Percentiles rank a stretch among this genome's conserved stretches.
phyloP scores from a whole-genome alignment of 108 stramenopile species.

The Pseudonitzschia pungens region DNA sequence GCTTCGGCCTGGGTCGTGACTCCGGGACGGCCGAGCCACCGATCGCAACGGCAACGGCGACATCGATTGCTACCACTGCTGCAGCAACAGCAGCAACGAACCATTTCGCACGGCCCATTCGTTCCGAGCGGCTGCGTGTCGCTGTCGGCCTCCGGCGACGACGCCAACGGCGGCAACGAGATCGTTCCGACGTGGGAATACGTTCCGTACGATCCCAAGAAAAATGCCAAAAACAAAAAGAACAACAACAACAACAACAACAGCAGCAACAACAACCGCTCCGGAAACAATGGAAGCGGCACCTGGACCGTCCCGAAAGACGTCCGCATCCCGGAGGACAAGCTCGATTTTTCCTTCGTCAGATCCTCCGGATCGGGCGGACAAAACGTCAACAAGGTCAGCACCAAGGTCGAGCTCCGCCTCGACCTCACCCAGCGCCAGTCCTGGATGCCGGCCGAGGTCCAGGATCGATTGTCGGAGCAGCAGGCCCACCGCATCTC shows the following conservation, averaged over 20 bases:
- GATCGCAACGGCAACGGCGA: too few relatives aligned
- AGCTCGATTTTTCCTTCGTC: slow-evolving; percentile 49
- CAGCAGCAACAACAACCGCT: slow-evolving; percentile 26
- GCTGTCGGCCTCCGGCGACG: not conserved
- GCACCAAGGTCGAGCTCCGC: slow-evolving; percentile 88
- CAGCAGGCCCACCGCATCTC: slow-evolving; percentile 84
- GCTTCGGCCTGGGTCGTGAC: too few relatives aligned
- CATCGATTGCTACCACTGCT: too few relatives aligned
- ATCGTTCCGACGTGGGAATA: slow-evolving; percentile 55
- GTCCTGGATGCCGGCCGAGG: slow-evolving; percentile 81
- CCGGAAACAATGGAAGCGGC: too few relatives aligned
- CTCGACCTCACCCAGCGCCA: slow-evolving; percentile 49
- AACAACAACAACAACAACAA: slow-evolving; percentile 11
- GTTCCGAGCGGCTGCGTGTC: not conserved
- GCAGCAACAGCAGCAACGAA: too few relatives aligned
- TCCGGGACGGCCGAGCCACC: too few relatives aligned
- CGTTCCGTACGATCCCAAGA: slow-evolving; percentile 38
- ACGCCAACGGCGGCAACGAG: not conserved
- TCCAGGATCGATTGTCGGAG: slow-evolving; percentile 60
- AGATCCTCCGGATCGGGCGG: slow-evolving; percentile 84
- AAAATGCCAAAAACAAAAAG: slow-evolving; percentile 6
- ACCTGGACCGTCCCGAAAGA: slow-evolving; percentile 67
- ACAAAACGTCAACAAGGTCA: slow-evolving; percentile 93
- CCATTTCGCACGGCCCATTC: too few relatives aligned
- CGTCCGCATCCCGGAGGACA: slow-evolving; percentile 68